A percentile compares a stretch with the other conserved stretches of the same genome.
Conservation (phyloP, 2,329 filamentous ascomycete genomes). For the Endocalyx cinctus region DNA sequence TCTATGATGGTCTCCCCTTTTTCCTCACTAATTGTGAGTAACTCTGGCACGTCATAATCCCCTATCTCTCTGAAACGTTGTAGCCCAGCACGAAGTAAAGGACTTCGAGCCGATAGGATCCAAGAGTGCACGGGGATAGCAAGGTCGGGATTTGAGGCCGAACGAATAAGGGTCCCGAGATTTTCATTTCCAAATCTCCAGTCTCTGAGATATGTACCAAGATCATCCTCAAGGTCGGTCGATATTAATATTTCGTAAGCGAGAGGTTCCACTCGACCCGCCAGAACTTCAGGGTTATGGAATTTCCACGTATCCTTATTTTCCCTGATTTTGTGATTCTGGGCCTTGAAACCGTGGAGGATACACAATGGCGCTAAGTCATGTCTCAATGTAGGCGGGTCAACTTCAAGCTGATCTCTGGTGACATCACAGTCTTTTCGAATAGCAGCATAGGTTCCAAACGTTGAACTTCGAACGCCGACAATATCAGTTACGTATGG, state of each 20-base stretch:
- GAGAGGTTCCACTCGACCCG: conserved; percentile 47
- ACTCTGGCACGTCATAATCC: conserved; percentile 53
- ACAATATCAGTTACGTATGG: conserved; percentile 82
- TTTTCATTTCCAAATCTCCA: conserved; percentile 35
- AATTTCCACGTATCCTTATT: conserved; percentile 37
- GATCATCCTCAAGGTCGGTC: conserved; percentile 60
- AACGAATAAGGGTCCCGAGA: conserved; percentile 42
- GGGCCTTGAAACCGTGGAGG: conserved; percentile 55
- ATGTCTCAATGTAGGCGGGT: conserved; percentile 65
- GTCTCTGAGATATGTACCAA: conserved; percentile 44
- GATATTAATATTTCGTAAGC: conserved; percentile 55
- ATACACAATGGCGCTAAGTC: conserved; percentile 68
- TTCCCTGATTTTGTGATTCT: conserved; percentile 31
- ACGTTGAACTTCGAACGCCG: conserved; percentile 80
- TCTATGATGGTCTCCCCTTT: conserved; percentile 53
- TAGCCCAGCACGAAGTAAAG: conserved; percentile 60
- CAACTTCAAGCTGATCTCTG: conserved; percentile 62
- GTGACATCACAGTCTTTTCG: conserved; percentile 81
- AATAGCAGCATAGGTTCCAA: conserved; percentile 84
- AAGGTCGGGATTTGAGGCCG: conserved; percentile 61
- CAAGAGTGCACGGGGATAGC: conserved; percentile 79
- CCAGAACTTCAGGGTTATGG: conserved; percentile 39
- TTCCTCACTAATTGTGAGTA: conserved; percentile 51
- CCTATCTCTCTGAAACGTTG: conserved; percentile 51
- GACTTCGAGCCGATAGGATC: conserved; percentile 70